Evolutionary conservation across 176 grass and related monocot genomes (phyloP), one percentile per base, ranked within the genome.

Genomic region (Triticum aestivum): DNA sequence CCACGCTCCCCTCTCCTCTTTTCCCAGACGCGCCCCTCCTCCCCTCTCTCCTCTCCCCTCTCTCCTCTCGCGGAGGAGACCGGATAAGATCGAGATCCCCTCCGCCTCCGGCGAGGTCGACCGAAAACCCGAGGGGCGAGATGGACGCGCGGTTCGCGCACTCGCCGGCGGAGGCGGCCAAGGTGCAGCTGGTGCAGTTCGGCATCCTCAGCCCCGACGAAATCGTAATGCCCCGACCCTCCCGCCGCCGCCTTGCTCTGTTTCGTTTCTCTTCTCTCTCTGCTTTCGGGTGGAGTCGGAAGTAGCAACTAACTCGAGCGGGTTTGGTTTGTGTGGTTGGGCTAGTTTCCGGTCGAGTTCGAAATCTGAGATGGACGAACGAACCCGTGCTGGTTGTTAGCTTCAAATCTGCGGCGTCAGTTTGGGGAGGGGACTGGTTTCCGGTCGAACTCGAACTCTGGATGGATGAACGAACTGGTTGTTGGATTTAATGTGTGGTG

Each of bases 171-270:
- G 72, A 51, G 72, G 13, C 24, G 72, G 72, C 42, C 6, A 75
- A 75, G 72, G 42, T 75, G 42, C 72, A 45, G 42, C 23, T 26
- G 42, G 42, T 75, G 13, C 72, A 75, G 72, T 75, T 75, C 72
- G 72, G 72, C 42, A 8, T 75, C 42, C 72, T 75, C 72, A 75
- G 72, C 72, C 72, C 12, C 72, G 3, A 51, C 72, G 42, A 75
- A 45, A 44, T 75, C 42, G 72, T 75, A 75, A 45, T 49, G 23
- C 72, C 26, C 41, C 11, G 21, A 13, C 49, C 49, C 54, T 21
- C 18, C 54, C 18, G 6, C 54, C 18, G 6, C 54, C 51, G 2
- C 15, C 6, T 59, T 59, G 54, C 54, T 59, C 54, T 59, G 54
- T 59, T 59, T 59, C 54, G 54, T 21, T 59, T 2, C 54, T 59